Evolutionary conservation across 108 stramenopile species (phyloP).

Genomic region (Halocafeteria seosinensis): DNA sequence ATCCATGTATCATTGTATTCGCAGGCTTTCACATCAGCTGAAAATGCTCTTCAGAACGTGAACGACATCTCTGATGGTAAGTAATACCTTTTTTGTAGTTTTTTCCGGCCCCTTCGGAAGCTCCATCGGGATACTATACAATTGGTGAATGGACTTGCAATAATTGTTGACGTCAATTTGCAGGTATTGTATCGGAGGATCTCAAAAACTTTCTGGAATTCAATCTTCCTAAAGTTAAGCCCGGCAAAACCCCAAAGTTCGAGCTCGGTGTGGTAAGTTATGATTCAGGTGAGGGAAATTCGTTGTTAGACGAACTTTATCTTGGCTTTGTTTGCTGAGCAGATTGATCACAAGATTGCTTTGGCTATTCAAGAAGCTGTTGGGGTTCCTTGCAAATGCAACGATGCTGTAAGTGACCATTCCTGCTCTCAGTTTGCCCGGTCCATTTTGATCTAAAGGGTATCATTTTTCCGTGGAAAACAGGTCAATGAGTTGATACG

Average conservation of each 20-base stretch:
- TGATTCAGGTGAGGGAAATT: background rate
- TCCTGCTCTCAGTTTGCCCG: no score
- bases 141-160: background rate
- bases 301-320: background rate
- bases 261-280: constrained; percentile 30
- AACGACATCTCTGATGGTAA: constrained; percentile 38
- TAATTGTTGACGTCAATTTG: background rate
- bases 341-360: constrained; percentile 32
- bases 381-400: constrained; percentile 28
- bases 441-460: no score
- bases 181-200: constrained; percentile 3
- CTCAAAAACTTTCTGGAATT: constrained; percentile 68
- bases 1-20: no score
- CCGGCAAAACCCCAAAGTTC: constrained; percentile 26
- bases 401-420: constrained; percentile 48
- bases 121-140: background rate
- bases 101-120: background rate
- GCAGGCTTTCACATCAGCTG: constrained; percentile 80
- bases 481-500: constrained; percentile 45
- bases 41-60: constrained; percentile 45
- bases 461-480: no score
- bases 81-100: constrained; percentile 25
- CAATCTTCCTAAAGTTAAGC: constrained; percentile 34
- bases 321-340: background rate
- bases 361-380: constrained; percentile 34